These are phyloP conservation scores for Serendipita sp. DNA, from an alignment of 768 basidiomycete genomes.

Conservation along the genomic window DNA sequence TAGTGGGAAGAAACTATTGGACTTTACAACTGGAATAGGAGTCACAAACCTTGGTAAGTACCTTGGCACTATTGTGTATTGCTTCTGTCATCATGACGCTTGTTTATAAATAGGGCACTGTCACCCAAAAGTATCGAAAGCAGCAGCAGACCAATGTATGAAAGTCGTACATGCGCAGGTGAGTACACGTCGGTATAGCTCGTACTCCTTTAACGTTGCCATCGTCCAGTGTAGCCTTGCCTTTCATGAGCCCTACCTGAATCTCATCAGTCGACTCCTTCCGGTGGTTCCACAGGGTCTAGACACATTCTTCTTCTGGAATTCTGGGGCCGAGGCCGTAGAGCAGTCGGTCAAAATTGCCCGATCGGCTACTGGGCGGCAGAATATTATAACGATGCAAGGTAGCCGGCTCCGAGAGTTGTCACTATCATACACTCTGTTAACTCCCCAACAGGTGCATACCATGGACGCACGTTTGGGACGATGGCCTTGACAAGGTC, in stretches of 20 bases:
- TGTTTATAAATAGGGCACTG: constrained; percentile 46
- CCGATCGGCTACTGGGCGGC: constrained; percentile 54
- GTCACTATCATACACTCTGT: neutral
- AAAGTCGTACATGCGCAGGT: constrained; percentile 68
- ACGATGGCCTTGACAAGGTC: constrained; percentile 87
- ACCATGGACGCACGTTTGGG: constrained; percentile 87
- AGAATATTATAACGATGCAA: constrained; percentile 86
- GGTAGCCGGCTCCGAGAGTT: constrained; percentile 23
- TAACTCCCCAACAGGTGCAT: constrained; percentile 34
- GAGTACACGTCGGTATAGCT: constrained; percentile 8
- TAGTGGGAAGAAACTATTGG: constrained; percentile 58
- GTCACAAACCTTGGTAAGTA: constrained; percentile 62
- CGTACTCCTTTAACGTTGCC: neutral
- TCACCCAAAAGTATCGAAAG: constrained; percentile 70
- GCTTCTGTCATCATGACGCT: neutral
- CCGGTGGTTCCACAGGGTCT: constrained; percentile 84
- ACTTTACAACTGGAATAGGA: constrained; percentile 80
- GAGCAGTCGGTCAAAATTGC: constrained; percentile 85
- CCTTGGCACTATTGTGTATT: neutral
- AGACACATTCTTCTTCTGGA: constrained; percentile 95
- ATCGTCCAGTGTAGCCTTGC: constrained; percentile 63
- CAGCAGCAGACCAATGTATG: constrained; percentile 79
- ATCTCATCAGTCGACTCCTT: constrained; percentile 69
- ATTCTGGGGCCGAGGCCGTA: constrained; percentile 86
- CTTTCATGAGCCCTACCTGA: constrained; percentile 71